Evolutionary conservation across 2,329 filamentous ascomycete species (phyloP).

Genomic region (Alternaria angustiovoidea): DNA sequence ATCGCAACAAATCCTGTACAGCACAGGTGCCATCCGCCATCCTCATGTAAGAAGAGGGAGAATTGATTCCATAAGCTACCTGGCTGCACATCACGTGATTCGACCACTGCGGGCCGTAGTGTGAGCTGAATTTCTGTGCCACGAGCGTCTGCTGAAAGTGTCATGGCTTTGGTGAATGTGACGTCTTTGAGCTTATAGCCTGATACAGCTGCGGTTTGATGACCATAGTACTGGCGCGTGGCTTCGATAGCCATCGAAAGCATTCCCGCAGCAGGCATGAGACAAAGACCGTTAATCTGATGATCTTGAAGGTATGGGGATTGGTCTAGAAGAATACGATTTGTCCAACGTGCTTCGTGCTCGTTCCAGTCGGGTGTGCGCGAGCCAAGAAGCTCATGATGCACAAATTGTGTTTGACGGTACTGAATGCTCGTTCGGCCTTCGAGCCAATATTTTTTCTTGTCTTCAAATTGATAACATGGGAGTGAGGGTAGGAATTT

Average conservation of each 20-base stretch:
- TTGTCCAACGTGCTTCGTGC: conserved; percentile 21
- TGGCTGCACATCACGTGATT: neutral
- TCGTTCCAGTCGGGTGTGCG: conserved; percentile 23
- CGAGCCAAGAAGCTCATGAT: conserved; percentile 34
- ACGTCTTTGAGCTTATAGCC: conserved; percentile 20
- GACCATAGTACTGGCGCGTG: conserved; percentile 13
- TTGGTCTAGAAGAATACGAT: conserved; percentile 44
- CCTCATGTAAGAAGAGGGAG: conserved; percentile 19
- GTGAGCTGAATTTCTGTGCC: conserved; percentile 25
- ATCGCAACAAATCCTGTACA: conserved; percentile 28
- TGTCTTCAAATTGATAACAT: conserved; percentile 19
- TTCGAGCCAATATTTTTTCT: conserved; percentile 23
- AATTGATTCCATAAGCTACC: conserved; percentile 12
- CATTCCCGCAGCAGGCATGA: conserved; percentile 33
- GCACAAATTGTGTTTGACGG: conserved; percentile 15
- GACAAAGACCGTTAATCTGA: conserved; percentile 26
- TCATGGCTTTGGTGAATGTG: conserved; percentile 14
- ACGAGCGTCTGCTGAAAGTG: conserved; percentile 5
- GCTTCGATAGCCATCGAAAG: conserved; percentile 18
- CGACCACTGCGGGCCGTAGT: conserved; percentile 3
- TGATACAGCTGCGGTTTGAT: neutral
- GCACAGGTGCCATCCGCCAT: conserved; percentile 35
- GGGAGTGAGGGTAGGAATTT: conserved; percentile 19
- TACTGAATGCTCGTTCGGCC: conserved; percentile 17
- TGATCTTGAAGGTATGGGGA: conserved; percentile 58